Evolutionary conservation across 192 early-diverging fungal species (phyloP), one percentile per base, ranked within the genome.

Genomic region (Coemansia furcata): DNA sequence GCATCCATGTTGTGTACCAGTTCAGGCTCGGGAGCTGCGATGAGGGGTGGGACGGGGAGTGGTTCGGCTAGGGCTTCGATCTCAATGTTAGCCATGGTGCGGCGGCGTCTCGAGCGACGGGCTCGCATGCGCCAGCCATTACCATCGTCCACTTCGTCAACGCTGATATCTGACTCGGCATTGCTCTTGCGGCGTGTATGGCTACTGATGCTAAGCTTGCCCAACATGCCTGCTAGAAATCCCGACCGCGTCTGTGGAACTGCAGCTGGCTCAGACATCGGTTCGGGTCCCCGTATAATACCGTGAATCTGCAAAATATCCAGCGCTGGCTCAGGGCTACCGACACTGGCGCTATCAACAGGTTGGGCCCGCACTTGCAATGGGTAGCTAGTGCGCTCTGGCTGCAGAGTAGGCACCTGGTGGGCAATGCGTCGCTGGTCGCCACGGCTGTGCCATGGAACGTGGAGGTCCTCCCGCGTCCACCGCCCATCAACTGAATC

Each of bases 141-240:
- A 21, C 30, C 12, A 6, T 50, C 37, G 21, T 65, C 12, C 5
- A 26, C 8, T 10, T 55, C 44, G 10, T 14, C 14, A 39, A n/a
- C 12, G 6, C 3, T 15, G 17, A 4, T 36, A n/a, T 21, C 35
- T 3, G 40, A 35, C 2, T 54, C 29, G 38, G 39, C 52, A 35
- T 44, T 65, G 65, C 76, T 78, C 43, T 66, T 72, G 40, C 63
- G 62, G 5, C 76, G 62, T 2, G 36, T 26, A 40, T 75, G 59
- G 69, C 60, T 60, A 30, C 60, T 37, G 17, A 15, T 17, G 21
- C 40, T 30, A 6, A 81, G 64, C 26, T 21, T 66, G 60, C 55
- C 63, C 38, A 76, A 26, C 10, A 82, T 37, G 10, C 71, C 79
- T 1, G 69, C 50, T 33, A 82, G 49, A 38, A 73, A 73, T 3